A percentile compares a stretch with the other conserved stretches of the same genome.
Evolutionary conservation across 108 stramenopile genomes (phyloP).

Genomic region (Hondaea fermentalgiana): DNA sequence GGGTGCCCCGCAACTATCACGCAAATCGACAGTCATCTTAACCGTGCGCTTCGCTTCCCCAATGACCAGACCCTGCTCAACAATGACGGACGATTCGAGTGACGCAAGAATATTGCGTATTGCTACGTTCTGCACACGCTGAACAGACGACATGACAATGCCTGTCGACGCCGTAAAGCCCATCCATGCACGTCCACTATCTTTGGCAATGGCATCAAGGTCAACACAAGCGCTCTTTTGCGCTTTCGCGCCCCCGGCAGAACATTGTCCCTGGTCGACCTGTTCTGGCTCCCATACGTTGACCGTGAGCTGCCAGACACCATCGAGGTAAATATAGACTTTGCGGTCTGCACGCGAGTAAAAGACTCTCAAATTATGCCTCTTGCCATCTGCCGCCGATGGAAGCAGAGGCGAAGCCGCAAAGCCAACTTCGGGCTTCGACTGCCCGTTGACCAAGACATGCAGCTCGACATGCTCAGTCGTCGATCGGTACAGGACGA

Average conservation of each 20-base stretch:
- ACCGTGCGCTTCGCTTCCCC: too few relatives aligned
- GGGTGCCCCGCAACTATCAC: background rate
- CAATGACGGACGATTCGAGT: background rate
- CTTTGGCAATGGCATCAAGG: background rate
- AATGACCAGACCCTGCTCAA: background rate
- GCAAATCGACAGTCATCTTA: background rate
- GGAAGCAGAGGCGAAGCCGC: background rate
- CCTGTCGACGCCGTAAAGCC: constrained; percentile 10
- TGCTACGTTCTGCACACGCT: background rate
- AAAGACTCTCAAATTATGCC: background rate
- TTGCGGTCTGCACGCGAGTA: background rate
- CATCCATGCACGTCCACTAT: background rate
- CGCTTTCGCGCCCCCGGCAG: background rate
- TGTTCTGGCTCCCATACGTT: background rate
- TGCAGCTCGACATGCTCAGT: background rate
- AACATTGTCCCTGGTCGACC: background rate
- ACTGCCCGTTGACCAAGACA: background rate
- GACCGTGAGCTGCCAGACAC: background rate
- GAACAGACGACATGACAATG: background rate
- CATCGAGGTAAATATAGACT: background rate
- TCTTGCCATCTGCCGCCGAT: background rate
- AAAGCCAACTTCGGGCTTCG: background rate
- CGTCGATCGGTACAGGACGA: background rate
- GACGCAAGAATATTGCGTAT: background rate
- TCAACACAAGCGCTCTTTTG: background rate